Evolutionary conservation across 1,284 basidiomycete species (phyloP), one percentile per base, ranked within the genome.

Genomic region (Farysia itapuensis): DNA sequence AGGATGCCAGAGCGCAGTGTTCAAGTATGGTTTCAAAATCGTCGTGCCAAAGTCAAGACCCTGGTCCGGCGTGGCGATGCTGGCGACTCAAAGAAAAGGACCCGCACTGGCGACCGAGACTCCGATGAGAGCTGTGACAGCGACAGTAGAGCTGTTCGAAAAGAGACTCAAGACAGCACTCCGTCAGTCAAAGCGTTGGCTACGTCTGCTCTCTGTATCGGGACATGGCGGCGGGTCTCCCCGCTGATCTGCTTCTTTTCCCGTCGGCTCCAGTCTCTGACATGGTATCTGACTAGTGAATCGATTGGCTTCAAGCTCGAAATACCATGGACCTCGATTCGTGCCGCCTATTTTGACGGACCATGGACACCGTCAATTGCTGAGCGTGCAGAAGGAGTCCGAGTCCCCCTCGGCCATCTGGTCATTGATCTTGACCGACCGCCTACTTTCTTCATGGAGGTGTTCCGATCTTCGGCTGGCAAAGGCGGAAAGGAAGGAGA

Each of bases 281-380:
- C 56, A 5, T 72, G 67, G 65, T 64, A 66, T 25, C 51, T 72
- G 15, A 64, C 54, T 12, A 48, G 43, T 32, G 67, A 70, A 23
- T 65, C 64, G 18, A 58, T 72, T 22, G 70, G 70, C 15, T 72
- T 67, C 64, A 70, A 70, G 44, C 49, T 72, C 29, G 70, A 72
- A 34, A 46, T 60, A 14, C 59, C 69, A 2, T 57, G 57, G 48
- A 63, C 50, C 13, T 64, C 59, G 20, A 58, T 71, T 32, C 43
- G 42, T 13, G 28, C 32, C 13, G 45, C 45, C 8, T 41, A 49
- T 35, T 58, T 64, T 34, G 59, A 64, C n/a, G 59, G 53, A 2
- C 53, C 59, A 1, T 25, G 24, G 29, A 39, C 31, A 6, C 59
- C 53, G 11, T 56, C 43, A 13, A 34, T 59, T 18, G 56, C 60